Base-by-base conservation (phyloP, 192 early-diverging fungal species). In the Borealophlyctis nickersoniae region DNA sequence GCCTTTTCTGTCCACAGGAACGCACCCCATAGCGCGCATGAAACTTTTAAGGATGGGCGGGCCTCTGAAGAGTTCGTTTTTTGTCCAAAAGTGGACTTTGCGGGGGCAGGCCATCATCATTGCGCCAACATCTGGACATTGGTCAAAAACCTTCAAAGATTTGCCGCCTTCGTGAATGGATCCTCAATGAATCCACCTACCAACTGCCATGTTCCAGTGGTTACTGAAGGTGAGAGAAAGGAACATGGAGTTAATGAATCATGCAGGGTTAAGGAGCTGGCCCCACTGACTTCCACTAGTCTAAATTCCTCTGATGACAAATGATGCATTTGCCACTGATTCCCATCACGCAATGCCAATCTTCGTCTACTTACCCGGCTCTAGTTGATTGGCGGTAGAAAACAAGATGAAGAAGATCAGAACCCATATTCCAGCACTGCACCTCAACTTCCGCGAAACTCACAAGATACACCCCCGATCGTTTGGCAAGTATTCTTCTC, bases 141-240 rank as follows among this genome's bases (percentile, higher is more conserved):
- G 29, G 1, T 48, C 45, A 48, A 48, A 48, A 48, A n/a, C 45
- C 45, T 48, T 48, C n/a, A 48, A 13, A 48, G 45, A 48, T 54
- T 14, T 22, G 11, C 11, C 11, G 14, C 7, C 14, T 54, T 11
- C 19, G 14, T 26, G 26, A 33, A 35, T 32, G 11, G 11, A 4
- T 58, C 13, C 4, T n/a, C 11, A 23, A 9, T 13, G 11, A 36
- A 4, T 60, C 36, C 13, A 14, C 14, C 7, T 39, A 65, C 63
- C 65, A 19, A 66, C 31, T 16, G 66, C 66, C 66, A 68, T 68
- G 31, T 68, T 68, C 66, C 66, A 68, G 34, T 68, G 66, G 33
- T 68, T 68, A 35, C 64, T 66, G 22, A 5, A n/a, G 7, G 30
- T 30, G 27, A 23, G 28, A 51, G 50, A 51, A 51, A 2, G 19